Base-by-base conservation (phyloP, 352 stramenopile genomes). In the Phytophthora sp. region DNA sequence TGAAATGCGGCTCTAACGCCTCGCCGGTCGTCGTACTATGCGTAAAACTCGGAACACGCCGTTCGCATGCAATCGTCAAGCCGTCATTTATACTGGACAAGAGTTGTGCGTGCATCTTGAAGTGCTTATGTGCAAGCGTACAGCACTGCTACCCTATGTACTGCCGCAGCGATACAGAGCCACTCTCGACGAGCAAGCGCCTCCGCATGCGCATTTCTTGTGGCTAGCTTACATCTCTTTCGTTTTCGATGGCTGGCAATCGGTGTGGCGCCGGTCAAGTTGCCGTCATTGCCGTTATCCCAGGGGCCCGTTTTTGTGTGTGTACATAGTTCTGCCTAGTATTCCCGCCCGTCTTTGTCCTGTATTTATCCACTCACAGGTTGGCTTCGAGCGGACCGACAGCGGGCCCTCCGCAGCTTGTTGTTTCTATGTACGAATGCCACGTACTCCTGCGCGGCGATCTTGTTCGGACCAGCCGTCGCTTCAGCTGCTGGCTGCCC, bases 391-490 rank as follows among this genome's bases (percentile, higher is more conserved):
- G 30, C 23, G 6, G 11, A 13, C 16, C 15, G 11, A 27, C 38
- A 50, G 20, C 42, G 24, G 13, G n/a, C 20, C 13, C 42, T 49
- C 61, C 68, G 68, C 68, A 76, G 57, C 63, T 69, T 54, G 45
- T 33, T 44, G 21, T 38, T 66, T 76, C 52, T 76, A 76, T 76
- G 63, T 20, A 68, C 35, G 18, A 16, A 12, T 26, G 49, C 46
- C 53, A 70, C 54, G 51, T 57, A 63, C 45, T 12, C n/a, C 20
- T 24, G 57, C n/a, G n/a, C n/a, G n/a, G n/a, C 46, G 57, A 69
- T 73, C 63, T 69, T 69, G 31, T 35, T 57, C 7, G 31, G 53
- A 38, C 46, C 23, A 46, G 64, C 60, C 45, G 60, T 33, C 54
- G 53, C 60, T 59, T 69, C 44, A 33, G 27, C 49, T 30, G n/a